Evolutionary conservation across 345 rosid genomes (phyloP).

Genomic region (Arabis hirsuta): DNA sequence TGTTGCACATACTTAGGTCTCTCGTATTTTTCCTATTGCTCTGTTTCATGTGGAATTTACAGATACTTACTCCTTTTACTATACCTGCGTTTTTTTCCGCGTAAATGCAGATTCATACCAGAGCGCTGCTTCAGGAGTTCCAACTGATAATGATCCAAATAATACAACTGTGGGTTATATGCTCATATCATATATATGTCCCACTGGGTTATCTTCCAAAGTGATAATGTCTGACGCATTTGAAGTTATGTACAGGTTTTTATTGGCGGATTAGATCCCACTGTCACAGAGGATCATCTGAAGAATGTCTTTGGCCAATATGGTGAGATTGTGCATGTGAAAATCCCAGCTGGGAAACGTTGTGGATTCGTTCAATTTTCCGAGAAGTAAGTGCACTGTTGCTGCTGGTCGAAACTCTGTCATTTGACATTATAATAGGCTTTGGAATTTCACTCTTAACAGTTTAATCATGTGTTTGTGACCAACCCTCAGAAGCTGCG

Average conservation of each 20-base stretch:
- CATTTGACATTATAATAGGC: not conserved
- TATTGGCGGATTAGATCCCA: conserved; percentile 85
- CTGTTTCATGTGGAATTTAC: conserved; percentile 4
- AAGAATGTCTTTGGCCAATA: conserved; percentile 74
- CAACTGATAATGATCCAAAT: conserved; percentile 75
- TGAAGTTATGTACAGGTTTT: conserved; percentile 60
- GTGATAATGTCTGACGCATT: conserved; percentile 5
- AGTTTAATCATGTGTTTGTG: not conserved
- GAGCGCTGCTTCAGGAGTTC: conserved; percentile 57
- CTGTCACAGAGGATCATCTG: conserved; percentile 72
- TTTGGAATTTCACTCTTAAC: not conserved
- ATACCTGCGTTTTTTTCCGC: not conserved
- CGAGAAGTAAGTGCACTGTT: conserved; percentile 58
- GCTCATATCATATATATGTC: conserved; percentile 29
- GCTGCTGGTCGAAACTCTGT: not conserved
- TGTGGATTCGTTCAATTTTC: conserved; percentile 94
- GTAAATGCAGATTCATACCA: conserved; percentile 78
- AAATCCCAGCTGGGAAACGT: conserved; percentile 79
- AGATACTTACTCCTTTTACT: conserved; percentile 5
- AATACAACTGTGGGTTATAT: conserved; percentile 80
- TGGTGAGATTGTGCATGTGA: conserved; percentile 84
- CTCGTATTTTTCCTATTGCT: not conserved
- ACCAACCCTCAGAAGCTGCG: conserved; percentile 61
- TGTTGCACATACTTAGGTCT: not conserved
- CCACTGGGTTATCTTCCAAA: not conserved